Conservation (phyloP, 2,329 filamentous ascomycete species). For the Aspergillaceae sp. region DNA sequence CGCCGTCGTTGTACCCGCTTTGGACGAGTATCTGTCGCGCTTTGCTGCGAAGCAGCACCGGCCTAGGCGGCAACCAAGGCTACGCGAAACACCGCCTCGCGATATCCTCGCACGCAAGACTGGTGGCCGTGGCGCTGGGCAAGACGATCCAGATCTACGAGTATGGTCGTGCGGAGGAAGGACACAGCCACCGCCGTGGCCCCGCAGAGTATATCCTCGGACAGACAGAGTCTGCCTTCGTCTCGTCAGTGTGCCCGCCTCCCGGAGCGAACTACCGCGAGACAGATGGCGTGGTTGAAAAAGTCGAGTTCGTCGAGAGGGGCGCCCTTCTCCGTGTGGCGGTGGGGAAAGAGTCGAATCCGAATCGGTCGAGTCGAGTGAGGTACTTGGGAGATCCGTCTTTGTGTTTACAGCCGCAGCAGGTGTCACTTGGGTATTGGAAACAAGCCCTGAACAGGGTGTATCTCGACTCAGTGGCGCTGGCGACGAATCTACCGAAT, state of each 20-base stretch:
- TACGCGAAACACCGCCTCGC: conserved; percentile 11
- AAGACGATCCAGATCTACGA: conserved; percentile 15
- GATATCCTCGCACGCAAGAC: conserved; percentile 8
- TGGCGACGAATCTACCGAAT: conserved; percentile 5
- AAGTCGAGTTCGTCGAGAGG: conserved; percentile 12
- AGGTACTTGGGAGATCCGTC: conserved; percentile 12
- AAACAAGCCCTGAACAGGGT: conserved; percentile 8
- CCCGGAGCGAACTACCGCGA: conserved; percentile 8
- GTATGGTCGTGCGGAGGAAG: conserved; percentile 3
- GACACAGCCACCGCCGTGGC: background rate
- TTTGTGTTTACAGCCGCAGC: background rate
- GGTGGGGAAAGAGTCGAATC: conserved; percentile 11
- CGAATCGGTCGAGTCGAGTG: conserved; percentile 10
- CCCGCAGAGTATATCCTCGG: conserved; percentile 11
- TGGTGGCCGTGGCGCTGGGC: conserved; percentile 12
- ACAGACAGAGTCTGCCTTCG: conserved; percentile 2
- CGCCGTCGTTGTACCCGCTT: conserved; percentile 10
- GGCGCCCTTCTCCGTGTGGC: conserved; percentile 14
- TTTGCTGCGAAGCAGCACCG: conserved; percentile 3
- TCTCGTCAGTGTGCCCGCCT: background rate
- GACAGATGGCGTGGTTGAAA: conserved; percentile 12
- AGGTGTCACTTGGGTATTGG: conserved; percentile 10
- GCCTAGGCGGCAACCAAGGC: conserved; percentile 6
- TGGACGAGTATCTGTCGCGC: conserved; percentile 12
- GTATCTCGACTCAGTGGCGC: conserved; percentile 13